Base-by-base conservation (phyloP, 2,329 filamentous ascomycete genomes). In the Verticillium isaacii region DNA sequence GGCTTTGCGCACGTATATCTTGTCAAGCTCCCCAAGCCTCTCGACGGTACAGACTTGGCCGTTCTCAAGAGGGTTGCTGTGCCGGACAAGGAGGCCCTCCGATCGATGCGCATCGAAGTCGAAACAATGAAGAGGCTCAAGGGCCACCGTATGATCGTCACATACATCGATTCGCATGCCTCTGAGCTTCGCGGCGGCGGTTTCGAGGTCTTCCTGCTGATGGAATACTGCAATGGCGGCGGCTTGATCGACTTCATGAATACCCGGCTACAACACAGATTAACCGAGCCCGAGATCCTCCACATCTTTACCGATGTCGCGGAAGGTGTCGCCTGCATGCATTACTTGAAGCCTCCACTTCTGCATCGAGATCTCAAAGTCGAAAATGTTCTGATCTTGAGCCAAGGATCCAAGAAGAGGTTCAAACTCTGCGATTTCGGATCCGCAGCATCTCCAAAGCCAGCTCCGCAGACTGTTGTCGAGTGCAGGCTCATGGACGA, bases 71-170 rank as follows among this genome's bases (percentile, higher is more conserved):
- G 95, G 72, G 95, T 99, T 62, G 95, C 95, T 39, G 95, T 98
- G 59, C 93, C 95, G 36, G 95, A 99, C 78, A 97, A 96, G 82
- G 91, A 96, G 66, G 87, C 94, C 62, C 82, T 99, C 78, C 91
- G 92, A 65, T 93, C 91, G 76, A 98, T 99, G 95, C 89, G 95
- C 75, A 98, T 89, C 68, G 95, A 99, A 82, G 95, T 99, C 69
- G 95, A 99, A 80, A 99, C 95, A 15, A 99, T 99, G 95, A 99
- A 99, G 87, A 93, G 95, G 77, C 84, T 99, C 70, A 97, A 97
- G 82, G 95, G 95, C 62, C 95, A 98, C 83, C 88, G 89, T 65
- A 90, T 95, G 70, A 98, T 99, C 72, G 95, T 99, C 70, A 97
- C 90, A 63, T 99, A 99, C 78, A 93, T 98, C 74, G 95, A 99